Evolutionary conservation across 495 filamentous ascomycete genomes (phyloP), one percentile per base, ranked within the genome.

Genomic region (Chlorociboria aeruginascens): DNA sequence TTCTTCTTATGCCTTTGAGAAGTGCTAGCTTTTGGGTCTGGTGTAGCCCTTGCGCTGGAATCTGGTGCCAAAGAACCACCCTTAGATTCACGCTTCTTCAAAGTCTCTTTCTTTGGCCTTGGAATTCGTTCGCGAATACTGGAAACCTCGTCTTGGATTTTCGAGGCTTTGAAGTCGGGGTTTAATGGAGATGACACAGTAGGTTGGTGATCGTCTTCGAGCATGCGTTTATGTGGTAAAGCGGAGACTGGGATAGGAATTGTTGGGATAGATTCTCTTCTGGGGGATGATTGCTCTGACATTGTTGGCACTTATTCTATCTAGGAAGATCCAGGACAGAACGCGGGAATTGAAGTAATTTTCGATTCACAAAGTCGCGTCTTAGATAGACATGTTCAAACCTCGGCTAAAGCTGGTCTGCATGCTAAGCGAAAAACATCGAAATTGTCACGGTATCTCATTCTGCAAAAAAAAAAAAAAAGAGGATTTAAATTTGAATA

Each of bases 51-150:
- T 9, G 67, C 30, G 60, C 59, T 72, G 67, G 40, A 70, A 59
- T 43, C 56, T 48, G 45, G 62, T 62, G 70, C 67, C 28, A 72
- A 76, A 8, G 47, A 46, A 25, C 52, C 53, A 17, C 39, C 57
- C 53, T 85, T 86, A 39, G 82, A 76, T 62, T 88, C 85, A 8
- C 85, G 74, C 64, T 88, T 88, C 64, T 89, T 89, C 42, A 78
- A 63, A 7, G 77, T 69, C n/a, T 84, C 81, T 53, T 84, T 85
- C 61, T 84, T 84, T 38, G 72, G 73, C 20, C 74, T 65, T 34
- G 63, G 54, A 8, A 60, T 68, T 30, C 66, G 69, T 38, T 61
- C 63, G 55, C 68, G 64, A 13, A 62, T 59, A 2, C 64, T 40
- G 10, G 61, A 52, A 12, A 62, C 65, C 40, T 58, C 51, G 7